Evolutionary conservation across 768 basidiomycete species (phyloP).

Genomic region (Amanita pallidorosea): DNA sequence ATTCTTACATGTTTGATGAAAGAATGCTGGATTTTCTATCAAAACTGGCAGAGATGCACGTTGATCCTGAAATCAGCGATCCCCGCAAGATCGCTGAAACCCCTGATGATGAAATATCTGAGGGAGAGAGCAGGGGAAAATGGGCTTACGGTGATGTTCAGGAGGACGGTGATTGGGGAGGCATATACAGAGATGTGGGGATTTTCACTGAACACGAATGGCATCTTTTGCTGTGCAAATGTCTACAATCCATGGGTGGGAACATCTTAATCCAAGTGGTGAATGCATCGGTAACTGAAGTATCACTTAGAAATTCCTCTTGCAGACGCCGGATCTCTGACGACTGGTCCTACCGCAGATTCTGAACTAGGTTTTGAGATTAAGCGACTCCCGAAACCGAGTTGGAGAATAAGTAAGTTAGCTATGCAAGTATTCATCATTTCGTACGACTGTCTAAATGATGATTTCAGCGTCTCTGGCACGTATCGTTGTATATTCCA

Average conservation of each 20-base stretch:
- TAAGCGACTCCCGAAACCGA: slow-evolving; percentile 56
- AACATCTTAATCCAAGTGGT: not conserved
- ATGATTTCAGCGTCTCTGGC: slow-evolving; percentile 57
- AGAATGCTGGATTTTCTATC: slow-evolving; percentile 81
- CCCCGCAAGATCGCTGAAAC: slow-evolving; percentile 55
- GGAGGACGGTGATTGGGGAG: slow-evolving; percentile 41
- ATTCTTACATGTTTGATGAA: slow-evolving; percentile 85
- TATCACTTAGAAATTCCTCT: slow-evolving; percentile 49
- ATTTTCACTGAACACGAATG: slow-evolving; percentile 82
- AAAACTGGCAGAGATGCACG: slow-evolving; percentile 68
- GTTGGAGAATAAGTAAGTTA: slow-evolving; percentile 61
- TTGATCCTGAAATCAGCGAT: slow-evolving; percentile 67
- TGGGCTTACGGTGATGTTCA: slow-evolving; percentile 37
- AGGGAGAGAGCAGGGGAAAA: slow-evolving; percentile 47
- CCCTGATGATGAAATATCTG: slow-evolving; percentile 58
- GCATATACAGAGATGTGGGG: slow-evolving; percentile 79
- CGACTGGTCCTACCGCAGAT: slow-evolving; percentile 70
- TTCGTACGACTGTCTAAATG: slow-evolving; percentile 8
- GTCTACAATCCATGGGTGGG: slow-evolving; percentile 73
- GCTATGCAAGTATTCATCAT: slow-evolving; percentile 4
- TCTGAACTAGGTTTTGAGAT: slow-evolving; percentile 65
- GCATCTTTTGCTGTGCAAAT: slow-evolving; percentile 82
- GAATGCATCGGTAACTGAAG: slow-evolving; percentile 2
- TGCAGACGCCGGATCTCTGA: slow-evolving; percentile 63
- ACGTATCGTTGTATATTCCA: slow-evolving; percentile 81